Evolutionary conservation across 1,139 yeast species (phyloP).

Genomic region (Hyphopichia pseudoburtonii): DNA sequence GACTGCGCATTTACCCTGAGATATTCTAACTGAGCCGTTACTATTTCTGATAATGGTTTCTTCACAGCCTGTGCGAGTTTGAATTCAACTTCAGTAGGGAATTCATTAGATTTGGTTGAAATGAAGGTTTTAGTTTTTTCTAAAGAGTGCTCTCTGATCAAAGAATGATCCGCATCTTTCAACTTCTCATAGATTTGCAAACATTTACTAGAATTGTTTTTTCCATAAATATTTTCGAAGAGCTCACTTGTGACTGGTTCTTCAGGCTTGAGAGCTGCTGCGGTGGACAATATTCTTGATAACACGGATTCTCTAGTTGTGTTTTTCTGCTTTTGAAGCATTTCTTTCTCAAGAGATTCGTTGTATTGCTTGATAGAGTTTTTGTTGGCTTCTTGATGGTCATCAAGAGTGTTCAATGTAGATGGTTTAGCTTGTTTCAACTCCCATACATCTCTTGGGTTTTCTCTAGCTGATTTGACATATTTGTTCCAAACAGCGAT

Average conservation of each 20-base stretch:
- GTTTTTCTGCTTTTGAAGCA: slow-evolving; percentile 39
- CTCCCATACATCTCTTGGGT: slow-evolving; percentile 62
- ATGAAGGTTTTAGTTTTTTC: slow-evolving; percentile 22
- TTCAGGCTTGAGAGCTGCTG: slow-evolving; percentile 28
- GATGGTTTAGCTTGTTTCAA: slow-evolving; percentile 47
- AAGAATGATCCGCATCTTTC: slow-evolving; percentile 25
- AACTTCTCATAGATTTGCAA: slow-evolving; percentile 29
- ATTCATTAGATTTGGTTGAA: slow-evolving; percentile 37
- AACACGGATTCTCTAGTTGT: slow-evolving; percentile 50
- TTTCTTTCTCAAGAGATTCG: slow-evolving; percentile 25
- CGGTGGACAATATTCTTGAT: slow-evolving; percentile 32
- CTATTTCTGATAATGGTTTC: slow-evolving; percentile 55
- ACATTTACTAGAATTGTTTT: slow-evolving; percentile 30
- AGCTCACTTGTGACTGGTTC: slow-evolving; percentile 19
- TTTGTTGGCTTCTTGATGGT: slow-evolving; percentile 16
- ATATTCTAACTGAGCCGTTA: slow-evolving; percentile 49
- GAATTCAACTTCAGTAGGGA: slow-evolving; percentile 33
- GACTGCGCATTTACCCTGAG: slow-evolving; percentile 40
- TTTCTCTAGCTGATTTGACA: slow-evolving; percentile 55
- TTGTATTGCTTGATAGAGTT: slow-evolving; percentile 25
- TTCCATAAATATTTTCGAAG: slow-evolving; percentile 22
- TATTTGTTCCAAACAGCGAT: slow-evolving; percentile 73
- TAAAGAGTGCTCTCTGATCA: slow-evolving; percentile 21
- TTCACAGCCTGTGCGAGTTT: slow-evolving; percentile 48
- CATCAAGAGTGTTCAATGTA: slow-evolving; percentile 32